Evolutionary conservation across 2,329 filamentous ascomycete species (phyloP).

Genomic region (Huntiella omanensis): DNA sequence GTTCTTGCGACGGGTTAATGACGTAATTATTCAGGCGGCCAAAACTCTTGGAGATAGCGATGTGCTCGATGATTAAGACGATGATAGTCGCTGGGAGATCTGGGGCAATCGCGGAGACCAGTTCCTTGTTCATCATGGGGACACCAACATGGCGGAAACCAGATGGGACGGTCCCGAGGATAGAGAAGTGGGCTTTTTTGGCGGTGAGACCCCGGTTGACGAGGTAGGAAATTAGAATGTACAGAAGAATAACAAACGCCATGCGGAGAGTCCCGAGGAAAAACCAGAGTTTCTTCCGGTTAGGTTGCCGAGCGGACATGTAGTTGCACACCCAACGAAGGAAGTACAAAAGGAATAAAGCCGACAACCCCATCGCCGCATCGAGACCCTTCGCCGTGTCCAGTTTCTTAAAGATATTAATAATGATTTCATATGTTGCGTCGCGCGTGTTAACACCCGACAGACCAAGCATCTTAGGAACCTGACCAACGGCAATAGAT

Average conservation of each 20-base stretch:
- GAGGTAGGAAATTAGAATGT: conserved; percentile 58
- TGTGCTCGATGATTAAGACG: conserved; percentile 70
- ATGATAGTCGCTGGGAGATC: conserved; percentile 76
- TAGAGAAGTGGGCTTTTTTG: conserved; percentile 37
- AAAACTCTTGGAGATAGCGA: conserved; percentile 68
- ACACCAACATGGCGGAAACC: conserved; percentile 66
- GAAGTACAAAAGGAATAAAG: conserved; percentile 47
- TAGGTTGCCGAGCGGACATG: conserved; percentile 47
- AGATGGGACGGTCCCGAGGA: conserved; percentile 41
- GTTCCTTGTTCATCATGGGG: conserved; percentile 44
- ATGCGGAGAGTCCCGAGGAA: conserved; percentile 62
- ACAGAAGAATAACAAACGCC: conserved; percentile 63
- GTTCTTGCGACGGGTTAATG: conserved; percentile 61
- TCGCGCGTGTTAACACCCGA: conserved; percentile 29
- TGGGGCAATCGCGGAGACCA: conserved; percentile 49
- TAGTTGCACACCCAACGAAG: conserved; percentile 44
- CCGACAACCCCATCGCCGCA: conserved; percentile 54
- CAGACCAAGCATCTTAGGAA: conserved; percentile 32
- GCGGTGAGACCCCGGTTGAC: conserved; percentile 40
- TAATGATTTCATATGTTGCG: conserved; percentile 29
- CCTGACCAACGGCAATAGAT: conserved; percentile 30
- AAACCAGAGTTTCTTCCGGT: conserved; percentile 52
- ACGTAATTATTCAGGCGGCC: conserved; percentile 65
- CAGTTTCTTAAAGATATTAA: conserved; percentile 29
- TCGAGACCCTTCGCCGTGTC: conserved; percentile 35